Conservation (phyloP, 1,284 basidiomycete species). For the Trametes sp. region DNA sequence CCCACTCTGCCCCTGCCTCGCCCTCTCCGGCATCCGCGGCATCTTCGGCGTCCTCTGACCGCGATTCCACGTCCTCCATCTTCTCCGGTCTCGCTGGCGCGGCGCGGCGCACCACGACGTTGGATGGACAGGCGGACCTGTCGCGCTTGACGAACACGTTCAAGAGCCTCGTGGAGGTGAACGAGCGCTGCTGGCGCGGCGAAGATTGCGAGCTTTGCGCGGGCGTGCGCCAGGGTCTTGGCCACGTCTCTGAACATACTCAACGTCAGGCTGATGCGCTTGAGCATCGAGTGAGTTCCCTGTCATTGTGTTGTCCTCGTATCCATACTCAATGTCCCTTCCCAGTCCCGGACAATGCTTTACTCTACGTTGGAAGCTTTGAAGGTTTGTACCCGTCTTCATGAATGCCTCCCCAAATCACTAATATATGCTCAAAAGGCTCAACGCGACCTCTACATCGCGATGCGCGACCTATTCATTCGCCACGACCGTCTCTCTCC, state of each 20-base stretch:
- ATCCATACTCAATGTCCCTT: background rate
- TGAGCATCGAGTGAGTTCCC: slow-evolving; percentile 73
- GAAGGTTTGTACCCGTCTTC: slow-evolving; percentile 58
- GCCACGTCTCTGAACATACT: slow-evolving; percentile 72
- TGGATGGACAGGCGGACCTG: slow-evolving; percentile 76
- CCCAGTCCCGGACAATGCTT: slow-evolving; percentile 62
- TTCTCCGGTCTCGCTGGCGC: slow-evolving; percentile 40
- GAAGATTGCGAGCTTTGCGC: slow-evolving; percentile 83
- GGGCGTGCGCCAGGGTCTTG: slow-evolving; percentile 80
- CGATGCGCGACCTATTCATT: slow-evolving; percentile 84
- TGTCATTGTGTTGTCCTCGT: background rate
- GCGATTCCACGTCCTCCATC: slow-evolving; percentile 37
- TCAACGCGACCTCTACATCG: slow-evolving; percentile 89
- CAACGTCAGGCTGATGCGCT: slow-evolving; percentile 80
- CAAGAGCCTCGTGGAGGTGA: slow-evolving; percentile 80
- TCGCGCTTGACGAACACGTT: slow-evolving; percentile 83
- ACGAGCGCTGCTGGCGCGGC: slow-evolving; percentile 79
- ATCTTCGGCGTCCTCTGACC: slow-evolving; percentile 23
- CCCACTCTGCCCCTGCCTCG: slow-evolving; percentile 31
- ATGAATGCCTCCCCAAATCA: slow-evolving; percentile 15
- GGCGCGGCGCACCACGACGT: slow-evolving; percentile 25
- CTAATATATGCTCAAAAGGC: slow-evolving; percentile 50
- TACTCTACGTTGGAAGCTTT: slow-evolving; percentile 75
- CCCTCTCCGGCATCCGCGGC: slow-evolving; percentile 29
- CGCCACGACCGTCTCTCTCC: slow-evolving; percentile 84